Evolutionary conservation across 1,284 basidiomycete species (phyloP).

Genomic region (Puccinia hordei): DNA sequence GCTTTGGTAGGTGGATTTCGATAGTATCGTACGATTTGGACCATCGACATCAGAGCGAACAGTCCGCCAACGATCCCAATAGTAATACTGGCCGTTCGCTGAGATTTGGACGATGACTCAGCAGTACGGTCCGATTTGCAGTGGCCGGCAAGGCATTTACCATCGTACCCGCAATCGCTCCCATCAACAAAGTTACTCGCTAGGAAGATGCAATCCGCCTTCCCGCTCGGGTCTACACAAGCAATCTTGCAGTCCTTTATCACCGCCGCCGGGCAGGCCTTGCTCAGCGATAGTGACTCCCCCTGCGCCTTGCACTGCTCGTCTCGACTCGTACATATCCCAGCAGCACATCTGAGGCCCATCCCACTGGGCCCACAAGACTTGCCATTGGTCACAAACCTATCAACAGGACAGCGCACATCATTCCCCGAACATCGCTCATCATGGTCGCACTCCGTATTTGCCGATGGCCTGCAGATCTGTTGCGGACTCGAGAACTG

Average conservation of each 20-base stretch:
- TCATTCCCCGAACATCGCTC: constrained; percentile 79
- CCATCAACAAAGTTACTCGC: constrained; percentile 28
- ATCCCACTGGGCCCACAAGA: constrained; percentile 62
- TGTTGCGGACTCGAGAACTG: constrained; percentile 67
- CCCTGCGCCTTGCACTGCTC: constrained; percentile 77
- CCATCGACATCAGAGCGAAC: constrained; percentile 24
- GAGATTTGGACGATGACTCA: constrained; percentile 63
- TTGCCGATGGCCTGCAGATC: constrained; percentile 73
- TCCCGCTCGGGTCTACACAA: constrained; percentile 39
- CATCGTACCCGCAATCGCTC: constrained; percentile 69
- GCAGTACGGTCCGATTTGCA: constrained; percentile 71
- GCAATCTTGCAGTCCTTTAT: constrained; percentile 46
- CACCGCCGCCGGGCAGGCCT: constrained; percentile 65
- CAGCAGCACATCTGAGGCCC: constrained; percentile 75
- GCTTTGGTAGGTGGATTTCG: not conserved
- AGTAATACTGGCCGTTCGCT: constrained; percentile 56
- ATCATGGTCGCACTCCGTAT: constrained; percentile 72
- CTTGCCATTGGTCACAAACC: constrained; percentile 69
- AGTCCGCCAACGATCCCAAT: constrained; percentile 54
- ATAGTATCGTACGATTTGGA: not conserved
- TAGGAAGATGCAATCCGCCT: constrained; percentile 37
- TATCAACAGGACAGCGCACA: constrained; percentile 73
- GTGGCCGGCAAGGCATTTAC: constrained; percentile 63
- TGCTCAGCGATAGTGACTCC: constrained; percentile 68
- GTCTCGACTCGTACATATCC: constrained; percentile 77